A percentile compares a stretch with the other conserved stretches of the same genome.
phyloP scores from a whole-genome alignment of 192 early-diverging fungal species.

The Backusella circina region DNA sequence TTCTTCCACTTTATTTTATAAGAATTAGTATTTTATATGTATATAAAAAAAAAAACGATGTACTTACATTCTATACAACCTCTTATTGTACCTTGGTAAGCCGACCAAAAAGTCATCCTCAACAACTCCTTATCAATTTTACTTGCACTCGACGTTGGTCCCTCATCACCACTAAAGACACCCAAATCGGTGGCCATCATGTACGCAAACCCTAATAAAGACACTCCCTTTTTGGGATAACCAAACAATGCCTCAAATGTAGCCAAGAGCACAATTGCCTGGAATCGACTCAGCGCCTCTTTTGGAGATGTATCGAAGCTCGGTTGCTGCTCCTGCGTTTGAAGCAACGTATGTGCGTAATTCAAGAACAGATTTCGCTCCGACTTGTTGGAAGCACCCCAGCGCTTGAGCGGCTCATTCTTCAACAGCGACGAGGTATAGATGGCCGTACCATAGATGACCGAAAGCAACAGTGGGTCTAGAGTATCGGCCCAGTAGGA shows the following conservation, averaged over 20 bases:
- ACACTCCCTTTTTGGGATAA: slow-evolving; percentile 16
- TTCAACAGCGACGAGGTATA: slow-evolving; percentile 1
- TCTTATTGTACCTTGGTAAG: slow-evolving; percentile 5
- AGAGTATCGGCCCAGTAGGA: slow-evolving; percentile 20
- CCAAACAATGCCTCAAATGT: slow-evolving; percentile 23
- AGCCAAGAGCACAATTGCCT: slow-evolving; percentile 16
- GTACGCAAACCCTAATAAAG: slow-evolving; percentile 8
- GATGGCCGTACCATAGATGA: slow-evolving; percentile 20
- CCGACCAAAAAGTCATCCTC: slow-evolving; percentile 14
- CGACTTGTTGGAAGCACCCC: background rate
- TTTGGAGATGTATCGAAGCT: background rate
- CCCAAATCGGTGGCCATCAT: slow-evolving; percentile 2
- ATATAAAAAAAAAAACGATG: no score
- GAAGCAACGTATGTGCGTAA: slow-evolving; percentile 21
- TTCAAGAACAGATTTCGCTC: slow-evolving; percentile 17
- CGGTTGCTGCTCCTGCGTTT: no score
- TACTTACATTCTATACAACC: slow-evolving; percentile 24
- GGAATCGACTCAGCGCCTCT: slow-evolving; percentile 7
- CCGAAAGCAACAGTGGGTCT: slow-evolving; percentile 18
- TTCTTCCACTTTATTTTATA: slow-evolving; percentile 15
- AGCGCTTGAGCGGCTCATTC: slow-evolving; percentile 4
- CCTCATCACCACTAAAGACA: background rate
- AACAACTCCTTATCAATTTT: slow-evolving; percentile 17
- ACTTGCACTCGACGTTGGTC: background rate
- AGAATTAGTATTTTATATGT: no score